Evolutionary conservation across 345 rosid species (phyloP).

Genomic region (Cardamine resedifolia): DNA sequence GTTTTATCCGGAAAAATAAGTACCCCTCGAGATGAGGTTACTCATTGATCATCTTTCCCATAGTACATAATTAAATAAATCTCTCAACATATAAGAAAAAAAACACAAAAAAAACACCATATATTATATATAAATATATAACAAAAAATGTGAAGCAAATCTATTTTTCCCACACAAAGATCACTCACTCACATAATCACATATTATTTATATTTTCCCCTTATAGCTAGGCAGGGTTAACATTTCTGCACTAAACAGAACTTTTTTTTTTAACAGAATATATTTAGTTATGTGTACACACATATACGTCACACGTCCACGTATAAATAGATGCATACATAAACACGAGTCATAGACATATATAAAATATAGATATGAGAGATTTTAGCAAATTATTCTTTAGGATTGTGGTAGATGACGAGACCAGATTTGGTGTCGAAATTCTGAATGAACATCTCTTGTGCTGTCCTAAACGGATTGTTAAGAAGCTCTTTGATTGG

Average conservation of each 20-base stretch:
- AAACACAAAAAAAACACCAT: not conserved
- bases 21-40: not conserved
- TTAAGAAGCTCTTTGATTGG: slow-evolving; percentile 45
- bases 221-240: too few relatives aligned
- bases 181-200: slow-evolving; percentile 8
- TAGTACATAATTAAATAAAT: not conserved
- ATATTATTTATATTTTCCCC: too few relatives aligned
- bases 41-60: not conserved
- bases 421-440: slow-evolving; percentile 34
- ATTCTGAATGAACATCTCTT: slow-evolving; percentile 25
- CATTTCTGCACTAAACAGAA: slow-evolving; percentile 5
- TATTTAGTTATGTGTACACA: slow-evolving; percentile 1
- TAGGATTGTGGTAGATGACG: slow-evolving; percentile 38
- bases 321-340: slow-evolving; percentile 21
- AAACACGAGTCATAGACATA: not conserved
- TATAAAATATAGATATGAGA: not conserved
- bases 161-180: not conserved
- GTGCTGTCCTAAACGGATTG: slow-evolving; percentile 35
- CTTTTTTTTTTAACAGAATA: not conserved
- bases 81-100: not conserved
- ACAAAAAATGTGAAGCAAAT: not conserved
- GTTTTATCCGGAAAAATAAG: not conserved
- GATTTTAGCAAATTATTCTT: slow-evolving; percentile 1
- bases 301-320: slow-evolving; percentile 2
- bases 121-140: not conserved